A percentile compares a stretch with the other conserved stretches of the same genome.
Evolutionary conservation across 768 basidiomycete genomes (phyloP).

Genomic region (Tylopilus subfusipes): DNA sequence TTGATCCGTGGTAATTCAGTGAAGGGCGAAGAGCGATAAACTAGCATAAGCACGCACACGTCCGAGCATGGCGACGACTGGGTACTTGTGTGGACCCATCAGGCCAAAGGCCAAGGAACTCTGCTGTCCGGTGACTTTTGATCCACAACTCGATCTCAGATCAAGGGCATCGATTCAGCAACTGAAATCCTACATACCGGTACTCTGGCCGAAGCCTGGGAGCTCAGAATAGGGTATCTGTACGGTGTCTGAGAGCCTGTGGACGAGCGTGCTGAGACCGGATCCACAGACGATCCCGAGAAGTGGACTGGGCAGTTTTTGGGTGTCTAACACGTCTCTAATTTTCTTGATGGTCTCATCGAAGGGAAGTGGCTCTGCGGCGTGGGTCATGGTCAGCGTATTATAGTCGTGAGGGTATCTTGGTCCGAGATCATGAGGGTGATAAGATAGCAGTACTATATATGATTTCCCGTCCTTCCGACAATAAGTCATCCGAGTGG

Average conservation of each 20-base stretch:
- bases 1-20: conserved; percentile 6
- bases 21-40: neutral
- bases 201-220: conserved; percentile 73
- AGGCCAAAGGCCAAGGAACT: conserved; percentile 79
- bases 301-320: conserved; percentile 48
- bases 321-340: conserved; percentile 21
- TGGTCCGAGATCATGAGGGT: too few species aligned
- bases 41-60: conserved; percentile 45
- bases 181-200: conserved; percentile 45
- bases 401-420: too few species aligned
- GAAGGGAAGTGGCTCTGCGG: conserved; percentile 22
- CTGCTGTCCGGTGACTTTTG: conserved; percentile 73
- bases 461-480: too few species aligned
- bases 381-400: conserved; percentile 13
- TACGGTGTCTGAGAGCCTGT: conserved; percentile 52
- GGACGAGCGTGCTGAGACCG: conserved; percentile 73
- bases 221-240: conserved; percentile 64
- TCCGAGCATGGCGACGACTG: conserved; percentile 89
- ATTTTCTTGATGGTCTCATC: conserved; percentile 29
- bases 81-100: conserved; percentile 61
- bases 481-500: too few species aligned
- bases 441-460: too few species aligned
- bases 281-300: conserved; percentile 88
- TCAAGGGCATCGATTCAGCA: neutral
- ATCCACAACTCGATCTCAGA: neutral